A percentile compares a stretch with the other conserved stretches of the same genome.
These are phyloP conservation scores for Ophiostoma himal-ulmi DNA, from an alignment of 2,329 filamentous ascomycete genomes.

Conservation along the genomic window DNA sequence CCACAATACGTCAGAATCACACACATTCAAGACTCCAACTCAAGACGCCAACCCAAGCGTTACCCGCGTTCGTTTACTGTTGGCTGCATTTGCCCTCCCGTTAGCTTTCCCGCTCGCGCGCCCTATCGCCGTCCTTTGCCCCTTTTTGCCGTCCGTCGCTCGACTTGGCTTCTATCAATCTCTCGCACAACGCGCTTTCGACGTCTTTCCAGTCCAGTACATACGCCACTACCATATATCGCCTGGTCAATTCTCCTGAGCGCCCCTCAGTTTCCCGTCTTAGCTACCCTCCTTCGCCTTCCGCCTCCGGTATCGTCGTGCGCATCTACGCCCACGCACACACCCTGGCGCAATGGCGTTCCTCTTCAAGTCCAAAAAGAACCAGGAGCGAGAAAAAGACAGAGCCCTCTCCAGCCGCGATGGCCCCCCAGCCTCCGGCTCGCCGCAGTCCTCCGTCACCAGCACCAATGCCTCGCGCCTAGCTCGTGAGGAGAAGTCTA, in stretches of 20 bases:
- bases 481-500: constrained; percentile 51
- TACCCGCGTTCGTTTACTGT: constrained; percentile 12
- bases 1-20: background rate
- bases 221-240: background rate
- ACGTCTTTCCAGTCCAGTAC: background rate
- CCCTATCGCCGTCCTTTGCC: background rate
- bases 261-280: background rate
- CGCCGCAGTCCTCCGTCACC: constrained; percentile 44
- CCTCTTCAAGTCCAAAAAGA: constrained; percentile 77
- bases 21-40: background rate
- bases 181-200: background rate
- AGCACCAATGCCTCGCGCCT: constrained; percentile 43
- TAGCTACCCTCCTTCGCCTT: background rate
- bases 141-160: background rate
- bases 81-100: constrained; percentile 13
- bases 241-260: background rate
- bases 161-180: background rate
- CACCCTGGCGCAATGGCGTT: constrained; percentile 59
- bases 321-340: constrained; percentile 18
- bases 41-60: background rate
- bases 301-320: constrained; percentile 13
- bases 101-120: constrained; percentile 12
- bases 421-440: constrained; percentile 38
- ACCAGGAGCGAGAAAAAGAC: constrained; percentile 55
- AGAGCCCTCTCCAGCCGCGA: constrained; percentile 53